Base-by-base conservation (phyloP, 768 basidiomycete genomes). In the Fomitopsis pulvina region DNA sequence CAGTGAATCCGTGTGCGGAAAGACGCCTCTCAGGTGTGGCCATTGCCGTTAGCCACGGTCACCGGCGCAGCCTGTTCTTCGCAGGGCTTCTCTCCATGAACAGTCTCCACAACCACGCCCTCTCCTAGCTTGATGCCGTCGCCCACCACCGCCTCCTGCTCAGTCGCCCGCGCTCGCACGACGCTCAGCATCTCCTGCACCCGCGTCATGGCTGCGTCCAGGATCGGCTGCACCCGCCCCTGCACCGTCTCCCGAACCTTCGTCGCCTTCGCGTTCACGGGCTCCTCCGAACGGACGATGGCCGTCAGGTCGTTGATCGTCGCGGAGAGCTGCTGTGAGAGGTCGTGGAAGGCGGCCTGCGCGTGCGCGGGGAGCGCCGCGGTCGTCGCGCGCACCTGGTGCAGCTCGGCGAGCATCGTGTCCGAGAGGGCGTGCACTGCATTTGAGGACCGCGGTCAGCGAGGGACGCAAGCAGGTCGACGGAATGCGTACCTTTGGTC, bases 331-430 rank as follows among this genome's bases (percentile, higher is more conserved):
- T 81, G 79, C 11, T 72, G 66, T 51, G 79, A 82, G 11, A 77
- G 71, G 25, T 81, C 73, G 43, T 83, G 77, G 53, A 87, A 68
- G 18, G 80, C 77, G 0, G 78, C 68, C 34, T 81, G 83, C 9
- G 86, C 70, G 34, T 76, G 70, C 0, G 75, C 57, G 21, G 77
- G 71, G 47, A 81, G 67, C 14, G 75, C 65, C 12, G 75, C 61
- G 25, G 82, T 79, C 11, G 83, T 79, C 8, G 75, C 60, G 26
- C 24, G 40, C n/a, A 69, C 70, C 66, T 72, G 68, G 41, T 81
- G 76, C 42, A 91, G 73, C 56, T 89, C 84, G 24, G 59, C 43
- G 43, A 87, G 66, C 81, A 90, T 81, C 47, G 67, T 77, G 53
- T 85, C 78, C 30, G 83, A 82, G 30, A 87, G 76, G 2, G 68